A percentile compares a stretch with the other conserved stretches of the same genome.
Evolutionary conservation across 2,329 filamentous ascomycete species (phyloP).

Genomic region (Cladophialophora exuberans): DNA sequence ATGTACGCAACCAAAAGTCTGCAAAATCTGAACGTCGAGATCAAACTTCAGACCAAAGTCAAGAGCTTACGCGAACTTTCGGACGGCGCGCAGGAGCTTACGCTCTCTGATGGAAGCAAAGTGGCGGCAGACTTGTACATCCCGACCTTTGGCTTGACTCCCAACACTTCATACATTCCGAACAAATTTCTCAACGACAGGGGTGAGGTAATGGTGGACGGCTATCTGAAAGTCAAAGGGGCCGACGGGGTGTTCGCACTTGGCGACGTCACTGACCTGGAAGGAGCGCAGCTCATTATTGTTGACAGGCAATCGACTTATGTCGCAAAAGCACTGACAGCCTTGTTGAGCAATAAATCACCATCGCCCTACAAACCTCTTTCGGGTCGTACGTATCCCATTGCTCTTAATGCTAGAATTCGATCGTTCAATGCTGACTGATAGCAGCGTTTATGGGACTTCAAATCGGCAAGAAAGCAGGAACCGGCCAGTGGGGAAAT

Average conservation of each 20-base stretch:
- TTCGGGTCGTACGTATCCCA: not conserved
- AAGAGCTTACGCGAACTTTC: not conserved
- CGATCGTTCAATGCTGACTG: not conserved
- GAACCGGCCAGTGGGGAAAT: not conserved
- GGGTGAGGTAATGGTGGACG: conserved; percentile 26
- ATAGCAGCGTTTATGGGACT: conserved; percentile 8
- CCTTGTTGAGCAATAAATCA: not conserved
- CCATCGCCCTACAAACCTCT: not conserved
- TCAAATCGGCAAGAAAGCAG: not conserved
- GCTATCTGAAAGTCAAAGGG: conserved; percentile 23
- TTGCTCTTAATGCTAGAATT: not conserved
- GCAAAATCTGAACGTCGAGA: conserved; percentile 23
- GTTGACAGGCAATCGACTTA: conserved; percentile 11
- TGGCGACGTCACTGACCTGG: conserved; percentile 28
- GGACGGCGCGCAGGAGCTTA: conserved; percentile 8
- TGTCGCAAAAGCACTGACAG: conserved; percentile 1
- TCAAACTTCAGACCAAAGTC: conserved; percentile 21
- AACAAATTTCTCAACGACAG: not conserved
- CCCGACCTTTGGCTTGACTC: conserved; percentile 22
- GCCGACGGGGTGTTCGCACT: conserved; percentile 28
- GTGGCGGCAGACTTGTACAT: conserved; percentile 25
- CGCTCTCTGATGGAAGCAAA: conserved; percentile 18
- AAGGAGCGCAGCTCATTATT: conserved; percentile 22
- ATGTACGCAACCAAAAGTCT: conserved; percentile 24
- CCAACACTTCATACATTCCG: conserved; percentile 27